These are phyloP conservation scores for Lipomyces mesembrius DNA, from an alignment of 805 yeast genomes.

Conservation along the genomic window DNA sequence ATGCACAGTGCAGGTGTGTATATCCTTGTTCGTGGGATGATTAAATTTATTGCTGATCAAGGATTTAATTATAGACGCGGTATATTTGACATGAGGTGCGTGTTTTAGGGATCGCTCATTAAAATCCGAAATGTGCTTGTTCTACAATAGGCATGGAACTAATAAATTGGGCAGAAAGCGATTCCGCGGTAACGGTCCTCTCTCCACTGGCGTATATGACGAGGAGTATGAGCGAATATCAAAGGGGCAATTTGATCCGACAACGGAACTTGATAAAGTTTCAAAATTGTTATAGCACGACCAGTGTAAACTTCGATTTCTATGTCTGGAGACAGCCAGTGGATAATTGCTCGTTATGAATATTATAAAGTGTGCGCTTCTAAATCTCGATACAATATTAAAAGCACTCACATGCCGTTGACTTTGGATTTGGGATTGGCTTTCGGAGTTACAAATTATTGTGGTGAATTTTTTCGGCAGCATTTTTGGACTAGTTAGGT, in stretches of 20 bases:
- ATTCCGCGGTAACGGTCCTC: constrained; percentile 90
- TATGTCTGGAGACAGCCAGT: background rate
- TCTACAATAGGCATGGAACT: background rate
- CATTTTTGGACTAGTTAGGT: too few relatives aligned
- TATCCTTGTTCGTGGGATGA: background rate
- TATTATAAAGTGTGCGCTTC: background rate
- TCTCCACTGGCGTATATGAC: constrained; percentile 90
- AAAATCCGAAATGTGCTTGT: background rate
- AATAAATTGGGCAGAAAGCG: constrained; percentile 57
- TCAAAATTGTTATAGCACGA: constrained; percentile 41
- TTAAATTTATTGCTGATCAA: background rate
- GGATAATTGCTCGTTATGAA: background rate
- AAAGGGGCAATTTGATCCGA: constrained; percentile 79
- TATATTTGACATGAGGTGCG: constrained; percentile 72
- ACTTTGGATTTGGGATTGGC: too few relatives aligned
- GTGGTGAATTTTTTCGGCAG: too few relatives aligned
- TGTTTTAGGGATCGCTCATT: background rate
- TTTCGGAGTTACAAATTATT: too few relatives aligned
- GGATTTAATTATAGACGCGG: constrained; percentile 55
- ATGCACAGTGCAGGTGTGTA: constrained; percentile 74
- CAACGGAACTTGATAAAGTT: constrained; percentile 77
- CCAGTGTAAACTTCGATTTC: background rate
- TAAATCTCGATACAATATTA: too few relatives aligned
- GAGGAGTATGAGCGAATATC: constrained; percentile 81
- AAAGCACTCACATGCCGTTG: too few relatives aligned